These are phyloP conservation scores for Meyerozyma guilliermondii DNA, from an alignment of 1,139 yeast genomes.

Conservation along the genomic window DNA sequence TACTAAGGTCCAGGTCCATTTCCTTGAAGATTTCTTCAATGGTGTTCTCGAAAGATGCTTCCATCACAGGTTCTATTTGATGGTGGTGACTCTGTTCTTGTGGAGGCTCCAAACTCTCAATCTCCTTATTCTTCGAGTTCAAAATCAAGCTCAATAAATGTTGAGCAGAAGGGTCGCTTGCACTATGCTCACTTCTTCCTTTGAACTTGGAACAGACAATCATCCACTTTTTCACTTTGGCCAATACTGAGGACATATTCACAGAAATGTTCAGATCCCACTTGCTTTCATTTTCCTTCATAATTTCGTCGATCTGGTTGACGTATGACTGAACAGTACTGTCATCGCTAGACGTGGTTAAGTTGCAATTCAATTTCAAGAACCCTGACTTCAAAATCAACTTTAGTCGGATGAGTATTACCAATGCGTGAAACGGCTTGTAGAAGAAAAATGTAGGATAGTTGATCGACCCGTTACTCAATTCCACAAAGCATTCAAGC, in stretches of 20 bases:
- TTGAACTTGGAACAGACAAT: slow-evolving; percentile 28
- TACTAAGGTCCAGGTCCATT: slow-evolving; percentile 26
- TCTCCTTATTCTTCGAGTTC: slow-evolving; percentile 42
- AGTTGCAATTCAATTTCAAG: slow-evolving; percentile 7
- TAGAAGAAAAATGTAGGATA: slow-evolving; percentile 53
- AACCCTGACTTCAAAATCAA: slow-evolving; percentile 37
- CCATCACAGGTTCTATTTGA: too few species aligned
- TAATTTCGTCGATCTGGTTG: slow-evolving; percentile 22
- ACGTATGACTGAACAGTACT: slow-evolving; percentile 14
- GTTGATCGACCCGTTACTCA: slow-evolving; percentile 32
- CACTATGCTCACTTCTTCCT: slow-evolving; percentile 2
- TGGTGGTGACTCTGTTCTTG: slow-evolving; percentile 10
- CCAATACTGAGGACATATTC: slow-evolving; percentile 39
- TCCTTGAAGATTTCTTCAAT: slow-evolving; percentile 29
- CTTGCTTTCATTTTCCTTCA: slow-evolving; percentile 19
- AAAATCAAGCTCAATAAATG: slow-evolving; percentile 38
- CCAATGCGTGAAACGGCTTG: slow-evolving; percentile 52
- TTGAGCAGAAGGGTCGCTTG: slow-evolving; percentile 4
- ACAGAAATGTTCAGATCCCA: slow-evolving; percentile 33
- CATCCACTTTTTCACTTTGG: slow-evolving; percentile 46
- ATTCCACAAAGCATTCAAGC: slow-evolving; percentile 37
- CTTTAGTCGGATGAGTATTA: slow-evolving; percentile 41
- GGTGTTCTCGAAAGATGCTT: slow-evolving; percentile 6
- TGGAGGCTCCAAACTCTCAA: slow-evolving; percentile 39
- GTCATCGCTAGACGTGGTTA: slow-evolving; percentile 9